phyloP scores from a whole-genome alignment of 805 yeast species.

The Barnettozyma sucrosica region DNA sequence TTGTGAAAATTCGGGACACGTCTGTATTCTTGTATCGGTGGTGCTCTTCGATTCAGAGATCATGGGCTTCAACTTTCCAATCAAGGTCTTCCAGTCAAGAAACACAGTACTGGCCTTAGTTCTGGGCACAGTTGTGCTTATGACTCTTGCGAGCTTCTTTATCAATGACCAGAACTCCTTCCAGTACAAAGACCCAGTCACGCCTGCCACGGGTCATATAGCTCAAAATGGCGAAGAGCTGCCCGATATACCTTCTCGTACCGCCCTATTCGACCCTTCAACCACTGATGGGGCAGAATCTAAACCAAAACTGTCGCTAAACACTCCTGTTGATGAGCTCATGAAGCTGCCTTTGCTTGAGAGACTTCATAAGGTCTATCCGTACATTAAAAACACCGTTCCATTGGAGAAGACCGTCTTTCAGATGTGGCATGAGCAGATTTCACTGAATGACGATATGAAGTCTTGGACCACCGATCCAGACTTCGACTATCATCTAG shows the following conservation, averaged over 20 bases:
- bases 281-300: background rate
- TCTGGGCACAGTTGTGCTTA: background rate
- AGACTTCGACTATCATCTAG: slow-evolving; percentile 13
- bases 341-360: slow-evolving; percentile 11
- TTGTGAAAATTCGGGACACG: too few relatives aligned
- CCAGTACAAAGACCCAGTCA: background rate
- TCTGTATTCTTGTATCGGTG: too few relatives aligned
- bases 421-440: slow-evolving; percentile 24
- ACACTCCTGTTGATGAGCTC: slow-evolving; percentile 1
- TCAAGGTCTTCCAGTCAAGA: background rate
- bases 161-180: background rate
- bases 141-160: background rate
- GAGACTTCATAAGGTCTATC: slow-evolving; percentile 11
- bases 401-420: slow-evolving; percentile 20
- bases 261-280: background rate
- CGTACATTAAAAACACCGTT: slow-evolving; percentile 15
- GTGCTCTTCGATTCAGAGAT: background rate
- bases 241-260: background rate
- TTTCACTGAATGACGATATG: background rate
- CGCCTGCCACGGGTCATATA: background rate
- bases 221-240: background rate
- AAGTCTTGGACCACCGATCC: slow-evolving; percentile 9
- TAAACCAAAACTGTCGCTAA: background rate
- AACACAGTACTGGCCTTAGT: too few relatives aligned
- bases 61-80: background rate